Evolutionary conservation across 345 rosid genomes (phyloP).

Genomic region (Rhodomyrtus tomentosa): DNA sequence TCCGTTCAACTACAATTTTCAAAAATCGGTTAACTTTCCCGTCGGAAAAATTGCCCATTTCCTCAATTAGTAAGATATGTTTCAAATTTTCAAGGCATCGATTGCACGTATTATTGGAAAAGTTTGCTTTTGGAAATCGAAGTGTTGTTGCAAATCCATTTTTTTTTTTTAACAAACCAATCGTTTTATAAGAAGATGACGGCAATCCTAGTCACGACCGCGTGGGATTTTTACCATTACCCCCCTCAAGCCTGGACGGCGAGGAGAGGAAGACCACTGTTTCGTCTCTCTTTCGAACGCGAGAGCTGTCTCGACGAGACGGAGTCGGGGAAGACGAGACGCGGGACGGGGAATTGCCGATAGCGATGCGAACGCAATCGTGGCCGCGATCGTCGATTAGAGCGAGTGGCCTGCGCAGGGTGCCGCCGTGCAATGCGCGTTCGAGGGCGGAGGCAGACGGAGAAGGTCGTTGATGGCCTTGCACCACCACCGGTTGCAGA

Average conservation of each 20-base stretch:
- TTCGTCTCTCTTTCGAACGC: not conserved
- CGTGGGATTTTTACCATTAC: not conserved
- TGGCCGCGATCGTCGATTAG: not conserved
- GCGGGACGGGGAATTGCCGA: not conserved
- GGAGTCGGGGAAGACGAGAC: not conserved
- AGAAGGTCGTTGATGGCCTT: slow-evolving; percentile 20
- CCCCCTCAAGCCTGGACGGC: not conserved
- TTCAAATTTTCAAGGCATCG: not conserved
- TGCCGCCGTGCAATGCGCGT: slow-evolving; percentile 12
- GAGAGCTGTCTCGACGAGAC: not conserved
- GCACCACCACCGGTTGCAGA: slow-evolving; percentile 44
- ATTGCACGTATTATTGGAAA: not conserved
- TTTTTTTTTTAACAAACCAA: not conserved
- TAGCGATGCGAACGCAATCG: not conserved
- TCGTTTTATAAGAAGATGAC: not conserved
- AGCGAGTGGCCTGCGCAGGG: not conserved
- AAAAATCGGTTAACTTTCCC: not conserved
- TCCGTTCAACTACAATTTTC: not conserved
- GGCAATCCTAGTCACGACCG: not conserved
- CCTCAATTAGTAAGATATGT: not conserved
- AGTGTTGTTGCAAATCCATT: not conserved
- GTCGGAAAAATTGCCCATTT: not conserved
- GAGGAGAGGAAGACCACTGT: not conserved
- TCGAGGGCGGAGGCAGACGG: not conserved
- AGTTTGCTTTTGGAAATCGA: not conserved